These are phyloP conservation scores for Viola pubescens DNA, from an alignment of 441 rosid species.

Conservation along the genomic window DNA sequence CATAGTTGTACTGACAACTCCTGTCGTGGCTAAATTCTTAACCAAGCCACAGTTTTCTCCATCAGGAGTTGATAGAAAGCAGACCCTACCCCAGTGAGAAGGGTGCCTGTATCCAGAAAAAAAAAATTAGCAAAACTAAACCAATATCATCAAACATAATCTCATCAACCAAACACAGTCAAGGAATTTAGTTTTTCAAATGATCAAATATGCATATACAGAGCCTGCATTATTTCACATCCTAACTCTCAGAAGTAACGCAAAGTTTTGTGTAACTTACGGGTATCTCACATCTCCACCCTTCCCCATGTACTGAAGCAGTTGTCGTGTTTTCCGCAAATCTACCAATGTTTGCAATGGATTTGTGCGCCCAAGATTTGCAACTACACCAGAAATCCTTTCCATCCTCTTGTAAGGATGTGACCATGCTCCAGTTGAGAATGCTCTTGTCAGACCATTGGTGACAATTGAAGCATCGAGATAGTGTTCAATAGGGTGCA, in stretches of 20 bases:
- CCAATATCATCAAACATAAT: too few relatives aligned
- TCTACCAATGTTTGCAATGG: conserved; percentile 79
- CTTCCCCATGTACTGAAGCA: conserved; percentile 76
- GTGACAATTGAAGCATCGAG: conserved; percentile 84
- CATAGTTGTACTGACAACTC: conserved; percentile 59
- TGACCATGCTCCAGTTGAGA: conserved; percentile 96
- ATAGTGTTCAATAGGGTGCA: conserved; percentile 66
- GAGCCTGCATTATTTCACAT: too few relatives aligned
- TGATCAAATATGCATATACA: background rate
- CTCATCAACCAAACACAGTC: background rate
- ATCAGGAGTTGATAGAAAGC: conserved; percentile 91
- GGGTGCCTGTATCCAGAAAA: conserved; percentile 65
- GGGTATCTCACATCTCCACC: conserved; percentile 97
- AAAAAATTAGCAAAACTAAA: conserved; percentile 1
- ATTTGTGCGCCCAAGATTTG: conserved; percentile 77
- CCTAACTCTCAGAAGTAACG: background rate
- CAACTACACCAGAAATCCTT: conserved; percentile 86
- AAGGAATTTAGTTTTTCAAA: background rate
- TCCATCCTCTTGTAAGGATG: conserved; percentile 80
- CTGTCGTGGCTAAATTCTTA: conserved; percentile 70
- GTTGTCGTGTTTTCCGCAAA: conserved; percentile 78
- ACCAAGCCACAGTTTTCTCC: conserved; percentile 98
- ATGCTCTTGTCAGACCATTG: conserved; percentile 83
- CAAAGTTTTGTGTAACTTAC: conserved; percentile 40
- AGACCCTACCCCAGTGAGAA: conserved; percentile 95